Evolutionary conservation across 1,139 yeast species (phyloP).

Genomic region (Geotrichum aggregatum): DNA sequence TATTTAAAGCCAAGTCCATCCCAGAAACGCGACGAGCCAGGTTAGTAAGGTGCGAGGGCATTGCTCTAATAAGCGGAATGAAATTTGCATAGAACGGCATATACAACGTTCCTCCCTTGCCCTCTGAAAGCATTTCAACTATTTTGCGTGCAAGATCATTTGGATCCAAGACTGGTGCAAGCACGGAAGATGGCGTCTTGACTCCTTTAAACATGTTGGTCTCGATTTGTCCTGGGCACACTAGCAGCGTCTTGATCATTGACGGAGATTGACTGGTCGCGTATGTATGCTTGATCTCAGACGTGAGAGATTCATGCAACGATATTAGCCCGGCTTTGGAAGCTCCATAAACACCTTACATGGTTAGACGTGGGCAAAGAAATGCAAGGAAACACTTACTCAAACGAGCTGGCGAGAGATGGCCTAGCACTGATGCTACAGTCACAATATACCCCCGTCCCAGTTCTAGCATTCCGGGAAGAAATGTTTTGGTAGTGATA

Average conservation of each 20-base stretch:
- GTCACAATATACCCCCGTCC: constrained; percentile 75
- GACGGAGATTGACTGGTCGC: constrained; percentile 22
- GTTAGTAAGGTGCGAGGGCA: constrained; percentile 69
- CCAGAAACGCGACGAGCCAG: constrained; percentile 54
- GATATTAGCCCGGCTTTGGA: constrained; percentile 83
- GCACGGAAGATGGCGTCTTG: constrained; percentile 59
- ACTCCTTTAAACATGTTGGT: constrained; percentile 71
- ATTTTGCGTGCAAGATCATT: constrained; percentile 56
- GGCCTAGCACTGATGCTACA: constrained; percentile 78
- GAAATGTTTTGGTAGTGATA: constrained; percentile 61
- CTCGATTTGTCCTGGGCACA: constrained; percentile 82
- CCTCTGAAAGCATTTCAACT: constrained; percentile 53
- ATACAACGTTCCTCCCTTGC: constrained; percentile 64
- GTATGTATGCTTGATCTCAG: constrained; percentile 49
- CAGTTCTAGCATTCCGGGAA: constrained; percentile 64
- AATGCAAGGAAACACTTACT: constrained; percentile 33
- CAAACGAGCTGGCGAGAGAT: constrained; percentile 75
- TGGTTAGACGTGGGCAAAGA: background rate
- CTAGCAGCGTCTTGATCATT: constrained; percentile 66
- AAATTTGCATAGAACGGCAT: constrained; percentile 72
- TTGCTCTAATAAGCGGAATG: constrained; percentile 63
- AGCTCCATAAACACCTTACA: constrained; percentile 74
- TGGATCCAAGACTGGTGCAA: constrained; percentile 83
- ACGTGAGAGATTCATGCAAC: constrained; percentile 73
- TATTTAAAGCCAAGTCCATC: constrained; percentile 45